Percentiles rank a stretch among this genome's conserved stretches.
Evolutionary conservation across 805 yeast species (phyloP).

Genomic region (Pichia gijzeniarum): DNA sequence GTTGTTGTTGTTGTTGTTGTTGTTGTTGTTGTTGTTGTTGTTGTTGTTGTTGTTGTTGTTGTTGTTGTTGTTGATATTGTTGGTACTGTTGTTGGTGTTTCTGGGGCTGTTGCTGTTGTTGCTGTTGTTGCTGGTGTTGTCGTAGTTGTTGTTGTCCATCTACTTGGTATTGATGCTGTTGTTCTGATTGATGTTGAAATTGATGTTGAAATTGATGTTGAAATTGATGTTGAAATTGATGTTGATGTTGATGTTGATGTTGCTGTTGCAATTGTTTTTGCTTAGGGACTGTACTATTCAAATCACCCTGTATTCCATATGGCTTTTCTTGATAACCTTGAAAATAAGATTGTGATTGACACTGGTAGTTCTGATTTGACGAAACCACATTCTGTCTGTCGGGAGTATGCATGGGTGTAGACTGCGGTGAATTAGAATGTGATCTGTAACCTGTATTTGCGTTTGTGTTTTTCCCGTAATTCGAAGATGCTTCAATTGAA

Average conservation of each 20-base stretch:
- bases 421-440: too few species aligned
- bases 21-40: conserved; percentile 5
- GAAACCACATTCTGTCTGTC: background rate
- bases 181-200: conserved; percentile 8
- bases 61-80: conserved; percentile 2
- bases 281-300: background rate
- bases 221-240: too few species aligned
- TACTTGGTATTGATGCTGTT: conserved; percentile 9
- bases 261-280: conserved; percentile 10
- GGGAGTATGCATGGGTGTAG: background rate
- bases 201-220: conserved; percentile 8
- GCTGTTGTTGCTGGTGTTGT: conserved; percentile 1
- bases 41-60: conserved; percentile 9
- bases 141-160: background rate
- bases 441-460: too few species aligned
- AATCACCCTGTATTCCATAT: background rate
- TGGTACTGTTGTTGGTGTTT: conserved; percentile 11
- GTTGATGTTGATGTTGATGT: conserved; percentile 8
- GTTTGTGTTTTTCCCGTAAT: background rate
- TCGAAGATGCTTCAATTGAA: background rate
- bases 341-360: too few species aligned
- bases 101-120: conserved; percentile 13
- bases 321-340: background rate
- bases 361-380: too few species aligned
- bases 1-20: background rate